A percentile compares a stretch with the other conserved stretches of the same genome.
phyloP scores from a whole-genome alignment of 805 yeast species.

The Zygotorulaspora sp. region DNA sequence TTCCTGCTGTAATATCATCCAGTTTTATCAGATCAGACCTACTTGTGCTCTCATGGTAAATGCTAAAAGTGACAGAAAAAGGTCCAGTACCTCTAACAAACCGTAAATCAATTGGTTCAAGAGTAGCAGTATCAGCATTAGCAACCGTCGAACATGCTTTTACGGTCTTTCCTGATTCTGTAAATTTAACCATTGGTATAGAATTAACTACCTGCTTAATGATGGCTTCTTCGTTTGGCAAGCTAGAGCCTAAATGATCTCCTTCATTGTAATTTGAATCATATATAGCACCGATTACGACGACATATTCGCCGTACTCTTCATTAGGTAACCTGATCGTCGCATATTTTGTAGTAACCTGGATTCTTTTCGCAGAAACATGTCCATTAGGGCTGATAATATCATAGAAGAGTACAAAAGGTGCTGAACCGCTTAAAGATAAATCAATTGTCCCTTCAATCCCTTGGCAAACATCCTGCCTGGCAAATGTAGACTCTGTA shows the following conservation, averaged over 20 bases:
- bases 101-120: constrained; percentile 52
- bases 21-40: constrained; percentile 45
- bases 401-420: constrained; percentile 68
- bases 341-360: constrained; percentile 50
- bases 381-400: constrained; percentile 54
- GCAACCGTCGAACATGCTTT: constrained; percentile 47
- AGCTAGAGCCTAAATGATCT: constrained; percentile 32
- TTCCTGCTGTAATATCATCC: constrained; percentile 38
- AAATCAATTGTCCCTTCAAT: constrained; percentile 48
- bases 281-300: constrained; percentile 55
- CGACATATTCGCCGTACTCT: constrained; percentile 58
- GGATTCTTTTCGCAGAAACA: constrained; percentile 37
- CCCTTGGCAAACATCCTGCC: constrained; percentile 45
- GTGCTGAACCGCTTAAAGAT: constrained; percentile 52
- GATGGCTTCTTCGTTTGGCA: constrained; percentile 29
- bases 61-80: constrained; percentile 50
- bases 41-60: constrained; percentile 59
- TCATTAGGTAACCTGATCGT: constrained; percentile 42
- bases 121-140: constrained; percentile 28
- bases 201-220: constrained; percentile 52
- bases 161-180: constrained; percentile 42
- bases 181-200: constrained; percentile 58
- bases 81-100: constrained; percentile 56
- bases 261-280: constrained; percentile 57
- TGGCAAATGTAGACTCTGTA: constrained; percentile 28